Conservation (phyloP, 2,329 filamentous ascomycete genomes). For the Aspergillus tamarii region DNA sequence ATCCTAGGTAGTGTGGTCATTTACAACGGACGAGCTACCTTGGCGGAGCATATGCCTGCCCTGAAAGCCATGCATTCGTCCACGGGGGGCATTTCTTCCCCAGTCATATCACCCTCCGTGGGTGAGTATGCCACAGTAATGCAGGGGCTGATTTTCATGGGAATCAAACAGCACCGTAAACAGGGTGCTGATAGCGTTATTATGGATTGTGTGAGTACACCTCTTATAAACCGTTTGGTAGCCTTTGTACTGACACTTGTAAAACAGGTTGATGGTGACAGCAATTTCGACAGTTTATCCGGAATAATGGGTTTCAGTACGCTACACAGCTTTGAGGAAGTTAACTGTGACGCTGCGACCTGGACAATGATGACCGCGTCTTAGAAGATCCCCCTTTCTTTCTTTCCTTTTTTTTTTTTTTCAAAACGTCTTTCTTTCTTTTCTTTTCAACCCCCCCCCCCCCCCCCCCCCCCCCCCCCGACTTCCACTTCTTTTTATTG, state of each 20-base stretch:
- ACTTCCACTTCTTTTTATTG: background rate
- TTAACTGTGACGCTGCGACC: constrained; percentile 68
- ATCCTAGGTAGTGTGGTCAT: constrained; percentile 79
- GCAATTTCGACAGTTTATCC: constrained; percentile 71
- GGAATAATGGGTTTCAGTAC: constrained; percentile 76
- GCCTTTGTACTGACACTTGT: constrained; percentile 28
- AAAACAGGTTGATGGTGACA: constrained; percentile 68
- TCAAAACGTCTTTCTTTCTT: background rate
- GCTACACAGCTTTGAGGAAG: constrained; percentile 79
- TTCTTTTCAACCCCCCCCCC: no score
- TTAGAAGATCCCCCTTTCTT: constrained; percentile 19
- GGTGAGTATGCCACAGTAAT: constrained; percentile 72
- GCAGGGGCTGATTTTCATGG: constrained; percentile 79
- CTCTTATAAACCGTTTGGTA: constrained; percentile 8
- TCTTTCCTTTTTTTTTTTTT: constrained; percentile 3
- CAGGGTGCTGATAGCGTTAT: constrained; percentile 74
- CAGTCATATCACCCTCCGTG: constrained; percentile 70
- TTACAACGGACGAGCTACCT: constrained; percentile 69
- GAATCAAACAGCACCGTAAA: constrained; percentile 78
- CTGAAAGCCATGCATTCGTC: constrained; percentile 61
- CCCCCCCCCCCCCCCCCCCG: background rate
- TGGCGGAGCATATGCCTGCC: constrained; percentile 71
- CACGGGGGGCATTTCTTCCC: constrained; percentile 77
- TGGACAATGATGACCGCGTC: constrained; percentile 59
- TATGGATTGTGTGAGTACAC: constrained; percentile 73